phyloP scores from a whole-genome alignment of 1,139 yeast species.

The Barnettozyma hawaiiensis region DNA sequence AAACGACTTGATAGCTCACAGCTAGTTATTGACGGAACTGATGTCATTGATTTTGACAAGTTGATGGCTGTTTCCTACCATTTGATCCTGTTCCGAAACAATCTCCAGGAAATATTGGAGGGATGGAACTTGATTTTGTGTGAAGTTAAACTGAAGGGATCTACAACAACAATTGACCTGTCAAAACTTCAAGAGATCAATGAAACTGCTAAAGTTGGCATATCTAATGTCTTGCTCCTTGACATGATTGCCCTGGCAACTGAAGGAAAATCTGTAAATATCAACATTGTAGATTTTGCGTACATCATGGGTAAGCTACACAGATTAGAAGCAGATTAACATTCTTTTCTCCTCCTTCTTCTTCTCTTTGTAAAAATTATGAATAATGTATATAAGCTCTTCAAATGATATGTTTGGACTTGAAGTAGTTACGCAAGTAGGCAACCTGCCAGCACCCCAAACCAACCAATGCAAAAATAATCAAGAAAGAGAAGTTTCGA shows the following conservation, averaged over 20 bases:
- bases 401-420: constrained; percentile 87
- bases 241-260: constrained; percentile 42
- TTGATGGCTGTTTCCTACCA: constrained; percentile 35
- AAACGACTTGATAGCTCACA: constrained; percentile 19
- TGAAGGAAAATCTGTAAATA: constrained; percentile 30
- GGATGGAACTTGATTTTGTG: constrained; percentile 34
- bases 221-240: constrained; percentile 29
- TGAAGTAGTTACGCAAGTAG: constrained; percentile 88
- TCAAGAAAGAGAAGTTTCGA: constrained; percentile 70
- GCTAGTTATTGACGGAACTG: constrained; percentile 31
- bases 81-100: constrained; percentile 35
- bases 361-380: too few relatives aligned
- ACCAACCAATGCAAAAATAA: constrained; percentile 62
- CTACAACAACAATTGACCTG: constrained; percentile 26
- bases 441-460: constrained; percentile 90
- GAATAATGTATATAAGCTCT: neutral
- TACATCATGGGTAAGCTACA: constrained; percentile 41
- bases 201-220: constrained; percentile 28
- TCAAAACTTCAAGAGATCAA: constrained; percentile 33
- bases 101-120: constrained; percentile 30
- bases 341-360: too few relatives aligned
- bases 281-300: constrained; percentile 39
- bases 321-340: constrained; percentile 19
- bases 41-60: constrained; percentile 42
- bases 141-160: constrained; percentile 5